Base-by-base conservation (phyloP, 164 flowering plant species). In the Warburgia ugandensis region DNA sequence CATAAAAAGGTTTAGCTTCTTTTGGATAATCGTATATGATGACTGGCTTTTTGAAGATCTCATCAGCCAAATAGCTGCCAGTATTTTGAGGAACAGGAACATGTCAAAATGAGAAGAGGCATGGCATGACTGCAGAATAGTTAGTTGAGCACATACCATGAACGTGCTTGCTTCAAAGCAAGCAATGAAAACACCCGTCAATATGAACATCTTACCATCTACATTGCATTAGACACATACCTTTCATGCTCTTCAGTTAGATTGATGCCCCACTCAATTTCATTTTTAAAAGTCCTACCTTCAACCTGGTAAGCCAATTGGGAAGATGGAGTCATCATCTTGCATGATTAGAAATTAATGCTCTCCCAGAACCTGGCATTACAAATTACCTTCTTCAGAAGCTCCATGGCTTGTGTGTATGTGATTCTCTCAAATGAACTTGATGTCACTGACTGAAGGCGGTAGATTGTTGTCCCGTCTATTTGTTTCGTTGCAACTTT, bases 211-310 rank as follows among this genome's bases (percentile, higher is more conserved):
- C 28, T 44, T 1, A 19, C n/a, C 12, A 9, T 44, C 2, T 22
- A 22, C 48, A 37, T 1, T 37, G 8, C 3, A 11, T 17, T 37
- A 4, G 14, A 37, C 41, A 6, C 52, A 53, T 71, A 84, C 96
- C 96, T 82, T 59, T 78, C 78, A 48, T 86, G 95, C 64, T 86
- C 95, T 44, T 75, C 77, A 3, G 71, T 71, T 40, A 94, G 69
- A 52, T 75, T 53, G 42, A 55, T 54, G 9, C 96, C 96, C 79
- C 77, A 80, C 46, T 81, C 76, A 23, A 73, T 35, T 45, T 75
- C 60, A 14, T 49, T 54, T 56, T 73, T 70, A 48, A 75, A 73
- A 52, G 35, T 61, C 64, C 71, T 78, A 6, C 61, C 75, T 5
- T 69, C 62, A 41, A 60, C 77, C 94, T 86, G 74, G n/a, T 55